phyloP scores from a whole-genome alignment of 2,329 filamentous ascomycete species.

The Cyphellophora attinorum region DNA sequence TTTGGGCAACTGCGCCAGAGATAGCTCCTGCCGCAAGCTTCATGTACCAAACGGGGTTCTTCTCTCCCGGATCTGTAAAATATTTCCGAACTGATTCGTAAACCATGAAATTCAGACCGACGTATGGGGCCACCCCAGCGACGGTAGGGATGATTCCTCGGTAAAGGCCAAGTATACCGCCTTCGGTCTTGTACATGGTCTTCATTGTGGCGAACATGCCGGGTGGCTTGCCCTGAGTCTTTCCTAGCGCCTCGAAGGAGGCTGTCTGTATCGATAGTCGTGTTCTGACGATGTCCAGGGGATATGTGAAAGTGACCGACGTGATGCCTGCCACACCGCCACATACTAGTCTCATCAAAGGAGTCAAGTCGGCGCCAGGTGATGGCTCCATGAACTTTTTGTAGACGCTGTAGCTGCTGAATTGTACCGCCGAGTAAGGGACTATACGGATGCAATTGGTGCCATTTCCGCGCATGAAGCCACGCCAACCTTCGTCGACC shows the following conservation, averaged over 20 bases:
- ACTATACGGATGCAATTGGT: constrained; percentile 98
- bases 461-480: constrained; percentile 95
- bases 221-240: constrained; percentile 58
- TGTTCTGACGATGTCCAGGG: constrained; percentile 93
- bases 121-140: constrained; percentile 90
- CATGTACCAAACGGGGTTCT: constrained; percentile 66
- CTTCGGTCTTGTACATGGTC: constrained; percentile 83
- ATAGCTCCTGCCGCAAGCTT: constrained; percentile 86
- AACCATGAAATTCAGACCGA: constrained; percentile 97
- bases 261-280: constrained; percentile 92
- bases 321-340: constrained; percentile 90
- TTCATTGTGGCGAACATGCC: constrained; percentile 85
- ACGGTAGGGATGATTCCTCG: constrained; percentile 89
- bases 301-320: constrained; percentile 90
- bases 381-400: constrained; percentile 74
- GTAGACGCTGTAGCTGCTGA: constrained; percentile 96
- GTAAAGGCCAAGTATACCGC: constrained; percentile 77
- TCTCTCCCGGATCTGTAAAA: constrained; percentile 78
- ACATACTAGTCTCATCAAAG: constrained; percentile 71
- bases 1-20: constrained; percentile 93
- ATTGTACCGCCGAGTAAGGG: constrained; percentile 95
- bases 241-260: constrained; percentile 72
- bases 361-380: constrained; percentile 63
- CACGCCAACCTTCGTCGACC: constrained; percentile 90
- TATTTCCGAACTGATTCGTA: constrained; percentile 82